Conservation (phyloP, 768 basidiomycete genomes). For the Sporobolomyces pararoseus region DNA sequence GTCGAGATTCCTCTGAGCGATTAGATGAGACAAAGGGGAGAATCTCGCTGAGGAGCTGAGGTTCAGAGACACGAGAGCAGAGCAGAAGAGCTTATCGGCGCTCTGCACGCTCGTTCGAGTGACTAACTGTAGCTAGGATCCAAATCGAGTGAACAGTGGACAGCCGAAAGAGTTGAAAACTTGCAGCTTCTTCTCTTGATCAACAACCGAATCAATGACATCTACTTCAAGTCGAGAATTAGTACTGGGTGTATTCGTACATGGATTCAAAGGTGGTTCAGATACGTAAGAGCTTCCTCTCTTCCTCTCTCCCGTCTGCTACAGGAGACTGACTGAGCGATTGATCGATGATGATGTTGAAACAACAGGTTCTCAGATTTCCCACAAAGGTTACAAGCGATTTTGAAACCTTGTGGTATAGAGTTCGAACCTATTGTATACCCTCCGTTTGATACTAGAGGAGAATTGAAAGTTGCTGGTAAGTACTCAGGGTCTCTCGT, state of each 20-base stretch:
- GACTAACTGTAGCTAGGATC: too few relatives aligned
- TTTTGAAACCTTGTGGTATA: conserved; percentile 8
- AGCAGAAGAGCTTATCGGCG: too few relatives aligned
- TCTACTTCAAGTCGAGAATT: neutral
- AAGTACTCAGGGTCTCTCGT: neutral
- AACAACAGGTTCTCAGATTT: conserved; percentile 31
- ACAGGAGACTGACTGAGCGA: neutral
- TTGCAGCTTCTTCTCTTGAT: neutral
- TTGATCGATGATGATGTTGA: neutral
- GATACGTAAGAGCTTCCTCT: conserved; percentile 12
- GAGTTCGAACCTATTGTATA: conserved; percentile 32
- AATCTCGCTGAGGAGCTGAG: too few relatives aligned
- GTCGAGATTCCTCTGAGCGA: too few relatives aligned
- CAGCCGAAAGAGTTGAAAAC: too few relatives aligned
- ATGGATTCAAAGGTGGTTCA: conserved; percentile 42
- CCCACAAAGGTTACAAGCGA: conserved; percentile 20
- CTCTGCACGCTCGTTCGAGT: too few relatives aligned
- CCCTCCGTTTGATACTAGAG: conserved; percentile 39
- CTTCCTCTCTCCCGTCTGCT: neutral
- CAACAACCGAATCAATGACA: neutral
- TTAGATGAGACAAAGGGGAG: too few relatives aligned
- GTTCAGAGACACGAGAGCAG: too few relatives aligned
- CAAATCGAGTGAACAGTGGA: too few relatives aligned
- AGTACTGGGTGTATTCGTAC: conserved; percentile 20
- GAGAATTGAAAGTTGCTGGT: conserved; percentile 30